These are phyloP conservation scores for Stellera chamaejasme DNA, from an alignment of 345 rosid genomes.

Conservation along the genomic window DNA sequence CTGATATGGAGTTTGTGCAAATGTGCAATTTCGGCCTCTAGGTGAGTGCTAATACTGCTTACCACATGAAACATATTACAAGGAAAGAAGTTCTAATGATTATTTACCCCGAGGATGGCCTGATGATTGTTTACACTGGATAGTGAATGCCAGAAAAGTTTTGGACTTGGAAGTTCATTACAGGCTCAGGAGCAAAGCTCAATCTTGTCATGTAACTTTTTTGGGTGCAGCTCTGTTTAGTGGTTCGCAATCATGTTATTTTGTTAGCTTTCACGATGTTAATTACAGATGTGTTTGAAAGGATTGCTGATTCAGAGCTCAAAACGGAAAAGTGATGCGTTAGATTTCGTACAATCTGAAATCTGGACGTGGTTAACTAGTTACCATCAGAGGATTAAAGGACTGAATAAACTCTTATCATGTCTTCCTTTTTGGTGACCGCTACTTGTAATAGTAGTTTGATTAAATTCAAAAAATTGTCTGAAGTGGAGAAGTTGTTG, in stretches of 20 bases:
- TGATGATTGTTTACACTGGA: background rate
- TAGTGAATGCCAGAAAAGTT: slow-evolving; percentile 19
- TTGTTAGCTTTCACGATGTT: slow-evolving; percentile 8
- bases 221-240: slow-evolving; percentile 6
- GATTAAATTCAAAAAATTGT: no score
- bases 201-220: slow-evolving; percentile 4
- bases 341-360: no score
- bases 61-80: slow-evolving; percentile 14
- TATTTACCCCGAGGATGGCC: slow-evolving; percentile 7
- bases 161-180: slow-evolving; percentile 16
- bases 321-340: no score
- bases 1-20: slow-evolving; percentile 68
- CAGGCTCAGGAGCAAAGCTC: slow-evolving; percentile 18
- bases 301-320: slow-evolving; percentile 17
- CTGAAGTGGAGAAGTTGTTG: no score
- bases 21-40: slow-evolving; percentile 86
- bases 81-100: slow-evolving; percentile 16
- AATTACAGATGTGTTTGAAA: slow-evolving; percentile 20
- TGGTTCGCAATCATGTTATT: slow-evolving; percentile 5
- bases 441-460: no score
- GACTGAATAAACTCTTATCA: no score
- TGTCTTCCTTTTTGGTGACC: no score
- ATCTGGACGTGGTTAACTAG: no score
- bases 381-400: no score
- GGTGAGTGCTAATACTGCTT: slow-evolving; percentile 13